Evolutionary conservation across 2,329 filamentous ascomycete species (phyloP), one percentile per base, ranked within the genome.

Genomic region (Hypoxylon sp.): DNA sequence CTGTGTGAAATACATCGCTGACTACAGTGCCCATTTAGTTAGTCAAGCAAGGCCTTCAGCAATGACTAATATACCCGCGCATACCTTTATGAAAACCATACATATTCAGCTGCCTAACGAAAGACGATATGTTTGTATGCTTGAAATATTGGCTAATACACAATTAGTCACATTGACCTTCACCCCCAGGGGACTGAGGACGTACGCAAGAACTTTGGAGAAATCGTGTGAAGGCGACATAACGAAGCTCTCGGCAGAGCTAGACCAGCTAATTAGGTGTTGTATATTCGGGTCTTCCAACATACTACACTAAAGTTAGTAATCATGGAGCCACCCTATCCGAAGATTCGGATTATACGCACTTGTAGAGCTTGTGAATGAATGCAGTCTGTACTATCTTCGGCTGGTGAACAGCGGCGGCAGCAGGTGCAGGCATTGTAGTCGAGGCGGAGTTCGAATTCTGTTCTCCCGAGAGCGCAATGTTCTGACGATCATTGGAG

Each of bases 341-440:
- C 31, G 3, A 29, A 48, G 13, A 53, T 9, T 26, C 22, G 29
- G 29, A 50, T 19, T 61, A 64, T 46, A 69, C 91, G 78, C 86
- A 98, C 94, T 97, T 98, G 86, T 98, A 99, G 37, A 99, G 88
- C 81, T 99, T 99, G 81, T 99, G 96, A 72, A 99, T 98, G 77
- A 99, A 99, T 22, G 96, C 96, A 10, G 96, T 98, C 83, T 99
- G 96, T 14, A 98, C 94, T 48, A 98, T 95, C 82, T 99, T 99
- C 66, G 96, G 94, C 78, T 97, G 94, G 78, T 97, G 94, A 57
- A 94, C 91, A 52, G 91, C 91, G 4, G 92, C 89, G 0, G 90
- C 81, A 2, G 84, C 81, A 14, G 85, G 85, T 22, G 85, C 84
- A 35, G 85, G 81, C 85, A 87, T 87, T 46, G 79, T 81, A 56